Evolutionary conservation across 2,329 filamentous ascomycete genomes (phyloP).

Genomic region (Cercospora sp.): DNA sequence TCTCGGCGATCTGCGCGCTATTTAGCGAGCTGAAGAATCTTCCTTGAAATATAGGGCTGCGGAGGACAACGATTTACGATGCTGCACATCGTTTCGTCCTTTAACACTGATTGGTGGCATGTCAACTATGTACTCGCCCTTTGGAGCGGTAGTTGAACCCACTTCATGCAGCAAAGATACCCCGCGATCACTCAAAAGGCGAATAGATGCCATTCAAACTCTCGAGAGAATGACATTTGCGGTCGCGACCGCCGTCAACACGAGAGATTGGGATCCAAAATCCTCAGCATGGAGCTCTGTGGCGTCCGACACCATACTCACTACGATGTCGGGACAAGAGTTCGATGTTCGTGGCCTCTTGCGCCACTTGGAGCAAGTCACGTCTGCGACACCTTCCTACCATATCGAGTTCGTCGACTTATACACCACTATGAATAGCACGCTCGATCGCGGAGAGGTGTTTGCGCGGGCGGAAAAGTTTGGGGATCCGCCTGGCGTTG

Average conservation of each 20-base stretch:
- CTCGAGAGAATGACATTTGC: slow-evolving; percentile 4
- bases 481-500: background rate
- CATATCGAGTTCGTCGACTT: slow-evolving; percentile 1
- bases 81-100: background rate
- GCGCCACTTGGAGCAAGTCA: background rate
- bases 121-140: background rate
- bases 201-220: background rate
- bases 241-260: slow-evolving; percentile 4
- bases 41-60: background rate
- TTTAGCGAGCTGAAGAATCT: background rate
- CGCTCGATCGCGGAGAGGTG: background rate
- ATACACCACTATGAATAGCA: background rate
- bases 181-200: background rate
- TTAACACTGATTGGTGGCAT: background rate
- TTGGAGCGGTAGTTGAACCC: background rate
- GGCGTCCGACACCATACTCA: background rate
- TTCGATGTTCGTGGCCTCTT: background rate
- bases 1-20: background rate
- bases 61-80: background rate
- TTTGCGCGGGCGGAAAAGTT: background rate
- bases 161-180: background rate
- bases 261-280: background rate
- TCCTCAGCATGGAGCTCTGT: slow-evolving; percentile 6
- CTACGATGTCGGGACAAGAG: background rate
- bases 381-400: background rate